Evolutionary conservation across 2,329 filamentous ascomycete species (phyloP).

Genomic region (Cadophora gregata): DNA sequence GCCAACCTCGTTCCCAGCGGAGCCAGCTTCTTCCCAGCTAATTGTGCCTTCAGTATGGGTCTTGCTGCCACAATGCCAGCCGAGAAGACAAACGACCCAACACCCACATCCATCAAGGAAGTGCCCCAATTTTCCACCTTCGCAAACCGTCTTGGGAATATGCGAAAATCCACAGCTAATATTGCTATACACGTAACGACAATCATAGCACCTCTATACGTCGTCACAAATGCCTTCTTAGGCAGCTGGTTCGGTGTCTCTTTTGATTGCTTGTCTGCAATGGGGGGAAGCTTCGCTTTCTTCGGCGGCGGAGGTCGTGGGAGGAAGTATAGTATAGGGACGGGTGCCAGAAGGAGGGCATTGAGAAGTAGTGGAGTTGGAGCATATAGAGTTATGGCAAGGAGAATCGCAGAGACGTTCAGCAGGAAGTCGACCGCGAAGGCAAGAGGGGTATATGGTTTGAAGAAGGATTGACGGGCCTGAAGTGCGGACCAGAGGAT

Average conservation of each 20-base stretch:
- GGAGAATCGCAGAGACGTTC: slow-evolving; percentile 81
- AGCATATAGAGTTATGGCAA: slow-evolving; percentile 86
- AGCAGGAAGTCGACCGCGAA: slow-evolving; percentile 84
- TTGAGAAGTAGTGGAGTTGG: slow-evolving; percentile 75
- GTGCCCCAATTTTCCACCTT: slow-evolving; percentile 99
- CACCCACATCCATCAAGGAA: slow-evolving; percentile 97
- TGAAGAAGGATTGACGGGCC: slow-evolving; percentile 83
- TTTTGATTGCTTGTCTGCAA: slow-evolving; percentile 46
- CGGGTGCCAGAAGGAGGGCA: slow-evolving; percentile 74
- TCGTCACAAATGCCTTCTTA: slow-evolving; percentile 89
- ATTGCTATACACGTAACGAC: slow-evolving; percentile 88
- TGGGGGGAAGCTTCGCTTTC: slow-evolving; percentile 50
- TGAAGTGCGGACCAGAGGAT: slow-evolving; percentile 91
- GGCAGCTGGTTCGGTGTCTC: slow-evolving; percentile 62
- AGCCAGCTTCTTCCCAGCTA: slow-evolving; percentile 53
- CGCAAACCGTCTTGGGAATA: slow-evolving; percentile 93
- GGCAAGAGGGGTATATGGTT: slow-evolving; percentile 70
- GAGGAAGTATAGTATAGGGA: slow-evolving; percentile 62
- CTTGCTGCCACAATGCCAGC: slow-evolving; percentile 89
- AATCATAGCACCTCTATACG: slow-evolving; percentile 91
- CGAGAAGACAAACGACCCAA: slow-evolving; percentile 97
- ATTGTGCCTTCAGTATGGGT: slow-evolving; percentile 73
- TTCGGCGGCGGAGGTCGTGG: slow-evolving; percentile 51
- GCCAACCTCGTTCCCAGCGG: slow-evolving; percentile 64
- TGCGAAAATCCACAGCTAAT: slow-evolving; percentile 91